phyloP scores from a whole-genome alignment of 2,329 filamentous ascomycete species.

The Amesomyces nigricolor region DNA sequence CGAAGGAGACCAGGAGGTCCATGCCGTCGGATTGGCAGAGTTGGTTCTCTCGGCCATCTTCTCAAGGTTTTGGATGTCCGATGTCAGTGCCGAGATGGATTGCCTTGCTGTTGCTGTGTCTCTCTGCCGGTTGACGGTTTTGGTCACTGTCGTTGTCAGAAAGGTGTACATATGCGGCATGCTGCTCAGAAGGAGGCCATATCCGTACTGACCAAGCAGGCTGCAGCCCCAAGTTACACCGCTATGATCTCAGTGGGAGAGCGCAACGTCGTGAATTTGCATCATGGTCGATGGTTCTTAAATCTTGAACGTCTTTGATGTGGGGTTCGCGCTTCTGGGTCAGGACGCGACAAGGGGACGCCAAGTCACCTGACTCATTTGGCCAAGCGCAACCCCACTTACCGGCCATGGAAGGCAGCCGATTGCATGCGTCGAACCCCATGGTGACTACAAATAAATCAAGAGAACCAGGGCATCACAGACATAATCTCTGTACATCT shows the following conservation, averaged over 20 bases:
- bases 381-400: not conserved
- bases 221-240: no score
- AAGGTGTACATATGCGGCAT: no score
- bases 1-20: constrained; percentile 14
- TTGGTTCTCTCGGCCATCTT: constrained; percentile 1
- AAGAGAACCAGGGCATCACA: no score
- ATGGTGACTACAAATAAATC: no score
- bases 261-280: no score
- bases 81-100: no score
- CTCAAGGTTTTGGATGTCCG: not conserved
- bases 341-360: not conserved
- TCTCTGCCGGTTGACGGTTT: no score
- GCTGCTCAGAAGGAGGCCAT: no score
- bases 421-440: no score
- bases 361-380: constrained; percentile 6
- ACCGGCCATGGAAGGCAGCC: not conserved
- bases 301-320: not conserved
- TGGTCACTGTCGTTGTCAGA: not conserved
- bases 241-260: no score
- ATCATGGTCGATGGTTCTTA: not conserved
- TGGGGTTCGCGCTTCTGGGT: not conserved
- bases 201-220: no score
- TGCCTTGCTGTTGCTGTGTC: no score
- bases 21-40: not conserved
- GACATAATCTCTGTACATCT: not conserved